Evolutionary conservation across 169 alveolate species (phyloP).

Genomic region (Condylostoma magnum): DNA sequence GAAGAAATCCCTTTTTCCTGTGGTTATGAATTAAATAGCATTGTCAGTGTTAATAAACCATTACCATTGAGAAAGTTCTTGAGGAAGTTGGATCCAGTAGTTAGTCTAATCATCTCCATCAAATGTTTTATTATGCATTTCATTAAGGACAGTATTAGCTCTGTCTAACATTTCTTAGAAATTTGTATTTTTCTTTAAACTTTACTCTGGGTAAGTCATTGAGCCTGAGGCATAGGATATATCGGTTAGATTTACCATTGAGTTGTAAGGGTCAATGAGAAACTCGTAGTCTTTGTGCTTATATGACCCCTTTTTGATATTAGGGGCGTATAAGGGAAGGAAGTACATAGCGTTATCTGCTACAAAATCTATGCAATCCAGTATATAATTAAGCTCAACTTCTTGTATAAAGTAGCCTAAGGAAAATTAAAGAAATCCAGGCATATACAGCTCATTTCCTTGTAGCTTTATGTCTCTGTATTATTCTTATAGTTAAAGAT

Average conservation of each 20-base stretch:
- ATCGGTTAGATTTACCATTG: neutral
- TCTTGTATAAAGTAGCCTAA: slow-evolving; percentile 76
- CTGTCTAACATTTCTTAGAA: neutral
- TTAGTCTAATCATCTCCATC: neutral
- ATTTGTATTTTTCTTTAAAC: neutral
- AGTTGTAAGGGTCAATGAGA: neutral
- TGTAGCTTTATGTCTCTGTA: slow-evolving; percentile 65
- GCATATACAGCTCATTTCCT: slow-evolving; percentile 87
- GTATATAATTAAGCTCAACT: slow-evolving; percentile 72
- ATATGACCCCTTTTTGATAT: slow-evolving; percentile 80
- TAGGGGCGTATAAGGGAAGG: slow-evolving; percentile 77
- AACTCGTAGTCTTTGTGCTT: slow-evolving; percentile 48
- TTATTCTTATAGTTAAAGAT: slow-evolving; percentile 55
- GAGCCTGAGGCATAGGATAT: slow-evolving; percentile 18
- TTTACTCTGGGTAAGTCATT: neutral
- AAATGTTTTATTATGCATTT: neutral
- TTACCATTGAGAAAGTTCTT: neutral
- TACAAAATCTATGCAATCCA: slow-evolving; percentile 80
- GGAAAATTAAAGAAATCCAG: no score
- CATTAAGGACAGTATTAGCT: neutral
- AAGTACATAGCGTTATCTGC: slow-evolving; percentile 90
- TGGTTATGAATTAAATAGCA: no score
- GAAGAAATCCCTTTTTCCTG: no score
- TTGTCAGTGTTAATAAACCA: slow-evolving; percentile 19
- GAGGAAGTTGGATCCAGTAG: slow-evolving; percentile 9